A percentile compares a stretch with the other conserved stretches of the same genome.
These are phyloP conservation scores for Tetrahymena thermophila DNA, from an alignment of 73 alveolate genomes.

Conservation along the genomic window DNA sequence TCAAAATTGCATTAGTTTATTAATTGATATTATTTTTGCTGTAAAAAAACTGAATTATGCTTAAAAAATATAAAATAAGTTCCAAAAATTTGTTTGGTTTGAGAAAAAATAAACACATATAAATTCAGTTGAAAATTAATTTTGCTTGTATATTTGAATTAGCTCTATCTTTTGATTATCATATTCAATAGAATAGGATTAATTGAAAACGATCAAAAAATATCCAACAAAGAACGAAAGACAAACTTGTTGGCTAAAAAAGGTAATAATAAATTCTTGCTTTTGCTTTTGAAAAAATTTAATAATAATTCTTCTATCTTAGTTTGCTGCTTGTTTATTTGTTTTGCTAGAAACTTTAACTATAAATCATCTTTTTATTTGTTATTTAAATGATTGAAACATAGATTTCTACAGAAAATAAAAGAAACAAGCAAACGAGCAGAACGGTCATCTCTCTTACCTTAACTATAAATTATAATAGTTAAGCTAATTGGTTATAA, in stretches of 20 bases:
- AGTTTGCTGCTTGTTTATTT: not conserved
- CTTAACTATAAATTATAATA: not conserved
- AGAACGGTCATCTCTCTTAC: not conserved
- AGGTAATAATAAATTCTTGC: not conserved
- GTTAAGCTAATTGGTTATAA: not conserved
- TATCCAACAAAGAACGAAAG: not conserved
- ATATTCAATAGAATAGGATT: not conserved
- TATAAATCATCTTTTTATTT: not conserved
- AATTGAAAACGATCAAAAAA: not conserved
- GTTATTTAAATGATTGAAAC: not conserved
- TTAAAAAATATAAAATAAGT: too few species aligned
- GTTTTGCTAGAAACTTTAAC: not conserved
- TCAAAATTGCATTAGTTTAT: too few species aligned
- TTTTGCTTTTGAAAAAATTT: not conserved
- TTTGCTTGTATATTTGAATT: not conserved
- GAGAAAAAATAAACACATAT: not conserved
- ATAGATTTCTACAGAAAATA: not conserved
- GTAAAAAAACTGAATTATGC: not conserved
- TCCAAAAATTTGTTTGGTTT: not conserved
- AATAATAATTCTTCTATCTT: not conserved
- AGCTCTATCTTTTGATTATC: not conserved
- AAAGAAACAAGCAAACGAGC: not conserved
- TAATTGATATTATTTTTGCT: too few species aligned
- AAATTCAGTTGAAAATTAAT: not conserved
- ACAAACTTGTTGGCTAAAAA: not conserved